Percentiles rank a stretch among this genome's conserved stretches.
Conservation (phyloP, 1,284 basidiomycete genomes). For the Ustilago bromivora region DNA sequence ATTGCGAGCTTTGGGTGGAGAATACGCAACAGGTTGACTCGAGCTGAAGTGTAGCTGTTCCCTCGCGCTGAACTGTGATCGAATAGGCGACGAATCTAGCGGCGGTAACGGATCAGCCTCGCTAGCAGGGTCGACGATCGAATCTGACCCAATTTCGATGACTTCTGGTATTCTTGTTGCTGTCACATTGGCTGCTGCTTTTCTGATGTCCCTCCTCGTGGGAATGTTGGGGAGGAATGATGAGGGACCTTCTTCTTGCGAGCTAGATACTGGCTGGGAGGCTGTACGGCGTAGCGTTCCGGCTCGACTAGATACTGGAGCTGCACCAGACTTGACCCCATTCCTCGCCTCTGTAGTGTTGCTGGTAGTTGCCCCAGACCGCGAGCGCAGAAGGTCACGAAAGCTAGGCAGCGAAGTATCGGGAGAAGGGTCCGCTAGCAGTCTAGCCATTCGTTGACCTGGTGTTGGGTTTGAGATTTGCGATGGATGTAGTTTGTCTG, state of each 20-base stretch:
- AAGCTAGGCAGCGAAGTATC: slow-evolving; percentile 42
- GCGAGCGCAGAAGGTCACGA: slow-evolving; percentile 27
- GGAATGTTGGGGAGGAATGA: slow-evolving; percentile 16
- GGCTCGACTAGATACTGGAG: slow-evolving; percentile 14
- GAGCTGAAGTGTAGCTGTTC: slow-evolving; percentile 20
- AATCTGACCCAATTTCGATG: slow-evolving; percentile 46
- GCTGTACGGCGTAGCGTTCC: slow-evolving; percentile 36
- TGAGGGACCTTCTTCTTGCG: slow-evolving; percentile 31
- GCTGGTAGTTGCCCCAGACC: not conserved
- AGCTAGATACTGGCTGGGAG: slow-evolving; percentile 34
- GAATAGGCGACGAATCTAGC: slow-evolving; percentile 34
- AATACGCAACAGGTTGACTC: slow-evolving; percentile 25
- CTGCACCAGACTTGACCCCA: not conserved
- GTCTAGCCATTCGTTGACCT: slow-evolving; percentile 18
- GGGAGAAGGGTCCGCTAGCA: slow-evolving; percentile 34
- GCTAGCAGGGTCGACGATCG: slow-evolving; percentile 36
- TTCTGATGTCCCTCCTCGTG: slow-evolving; percentile 9
- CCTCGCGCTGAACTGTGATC: slow-evolving; percentile 33
- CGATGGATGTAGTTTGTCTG: not conserved
- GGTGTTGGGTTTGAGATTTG: slow-evolving; percentile 11
- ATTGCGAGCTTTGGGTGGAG: slow-evolving; percentile 9
- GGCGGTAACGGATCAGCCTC: slow-evolving; percentile 10
- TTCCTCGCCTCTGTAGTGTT: not conserved
- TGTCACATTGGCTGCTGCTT: slow-evolving; percentile 1
- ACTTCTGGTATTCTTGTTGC: slow-evolving; percentile 18